These are phyloP conservation scores for Alopecurus myosuroides DNA, from an alignment of 176 grass and related monocot genomes.

Conservation along the genomic window DNA sequence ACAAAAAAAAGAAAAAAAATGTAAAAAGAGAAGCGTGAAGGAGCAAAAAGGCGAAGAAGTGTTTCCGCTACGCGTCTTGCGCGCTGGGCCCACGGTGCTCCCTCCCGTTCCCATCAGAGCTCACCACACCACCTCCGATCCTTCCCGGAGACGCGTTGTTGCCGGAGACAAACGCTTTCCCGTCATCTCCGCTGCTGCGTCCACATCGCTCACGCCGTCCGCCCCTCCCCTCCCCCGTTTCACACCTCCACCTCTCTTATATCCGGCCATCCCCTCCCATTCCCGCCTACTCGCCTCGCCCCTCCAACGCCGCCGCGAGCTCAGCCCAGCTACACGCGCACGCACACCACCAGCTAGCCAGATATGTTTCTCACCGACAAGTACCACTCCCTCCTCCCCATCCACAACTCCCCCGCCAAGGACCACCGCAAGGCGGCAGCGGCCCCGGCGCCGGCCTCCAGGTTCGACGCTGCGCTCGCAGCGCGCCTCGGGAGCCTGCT, in stretches of 20 bases:
- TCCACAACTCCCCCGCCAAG: background rate
- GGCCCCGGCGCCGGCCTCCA: background rate
- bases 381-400: constrained; percentile 32
- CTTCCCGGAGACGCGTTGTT: constrained; percentile 38
- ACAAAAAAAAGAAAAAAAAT: background rate
- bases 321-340: background rate
- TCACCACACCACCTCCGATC: too few relatives aligned
- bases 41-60: background rate
- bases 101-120: background rate
- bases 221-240: background rate
- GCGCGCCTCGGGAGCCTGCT: constrained; percentile 34
- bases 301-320: background rate
- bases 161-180: constrained; percentile 17
- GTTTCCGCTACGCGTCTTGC: constrained; percentile 9
- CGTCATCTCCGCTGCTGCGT: background rate
- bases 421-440: background rate
- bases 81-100: constrained; percentile 27
- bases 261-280: background rate
- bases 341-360: background rate
- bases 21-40: background rate
- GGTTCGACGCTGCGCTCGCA: constrained; percentile 35
- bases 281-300: background rate
- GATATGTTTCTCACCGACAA: constrained; percentile 84
- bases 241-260: constrained; percentile 26
- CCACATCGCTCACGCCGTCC: background rate